Conservation (phyloP, 495 filamentous ascomycete species). For the Aspergillus coremiiformis region DNA sequence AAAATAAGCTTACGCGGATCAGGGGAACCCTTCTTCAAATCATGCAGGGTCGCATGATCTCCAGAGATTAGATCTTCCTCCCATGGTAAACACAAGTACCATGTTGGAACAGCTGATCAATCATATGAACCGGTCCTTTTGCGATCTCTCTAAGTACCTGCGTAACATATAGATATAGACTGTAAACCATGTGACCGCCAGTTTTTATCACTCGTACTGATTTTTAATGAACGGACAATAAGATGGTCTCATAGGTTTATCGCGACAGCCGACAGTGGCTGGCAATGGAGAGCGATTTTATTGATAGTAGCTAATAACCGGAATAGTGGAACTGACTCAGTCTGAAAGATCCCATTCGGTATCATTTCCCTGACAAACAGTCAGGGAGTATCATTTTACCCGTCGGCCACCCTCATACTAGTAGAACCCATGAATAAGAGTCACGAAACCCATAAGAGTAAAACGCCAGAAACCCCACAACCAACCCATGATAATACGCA, state of each 20-base stretch:
- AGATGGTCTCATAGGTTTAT: conserved; percentile 10
- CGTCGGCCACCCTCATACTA: conserved; percentile 19
- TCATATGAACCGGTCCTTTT: background rate
- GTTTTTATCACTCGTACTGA: background rate
- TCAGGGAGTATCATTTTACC: conserved; percentile 18
- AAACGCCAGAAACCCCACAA: conserved; percentile 43
- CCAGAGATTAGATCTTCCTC: conserved; percentile 1
- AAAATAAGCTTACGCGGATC: conserved; percentile 4
- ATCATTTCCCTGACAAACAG: conserved; percentile 12
- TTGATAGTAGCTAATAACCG: conserved; percentile 19
- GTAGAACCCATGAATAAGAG: conserved; percentile 22
- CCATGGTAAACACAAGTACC: background rate
- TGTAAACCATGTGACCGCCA: background rate
- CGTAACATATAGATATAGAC: background rate
- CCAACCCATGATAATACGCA: conserved; percentile 36
- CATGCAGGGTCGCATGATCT: conserved; percentile 4
- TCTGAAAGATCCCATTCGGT: conserved; percentile 20
- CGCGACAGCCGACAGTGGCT: conserved; percentile 14
- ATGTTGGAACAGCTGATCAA: background rate
- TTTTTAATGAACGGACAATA: background rate
- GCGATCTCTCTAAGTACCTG: background rate
- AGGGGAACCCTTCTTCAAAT: background rate
- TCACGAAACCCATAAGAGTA: conserved; percentile 26
- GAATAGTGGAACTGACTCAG: conserved; percentile 14
- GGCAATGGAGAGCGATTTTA: conserved; percentile 20